Evolutionary conservation across 2,329 filamentous ascomycete genomes (phyloP).

Genomic region (Penicillium brevicompactum): DNA sequence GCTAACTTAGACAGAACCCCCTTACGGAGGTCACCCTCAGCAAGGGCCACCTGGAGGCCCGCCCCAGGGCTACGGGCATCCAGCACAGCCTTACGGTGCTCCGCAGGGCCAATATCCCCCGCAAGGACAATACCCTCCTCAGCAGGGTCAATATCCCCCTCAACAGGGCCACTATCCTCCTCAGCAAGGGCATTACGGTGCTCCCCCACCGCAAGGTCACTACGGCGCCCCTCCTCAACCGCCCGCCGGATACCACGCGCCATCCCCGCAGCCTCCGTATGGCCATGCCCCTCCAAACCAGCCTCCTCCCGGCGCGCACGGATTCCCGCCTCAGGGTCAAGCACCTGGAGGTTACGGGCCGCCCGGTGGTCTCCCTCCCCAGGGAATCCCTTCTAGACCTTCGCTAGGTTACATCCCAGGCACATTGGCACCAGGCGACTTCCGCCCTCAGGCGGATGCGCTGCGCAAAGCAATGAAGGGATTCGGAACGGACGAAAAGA

Average conservation of each 20-base stretch:
- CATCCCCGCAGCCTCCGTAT: conserved; percentile 38
- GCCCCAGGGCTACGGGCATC: conserved; percentile 29
- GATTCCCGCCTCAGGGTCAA: conserved; percentile 34
- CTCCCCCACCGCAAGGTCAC: conserved; percentile 30
- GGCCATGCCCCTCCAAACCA: conserved; percentile 21
- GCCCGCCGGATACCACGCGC: conserved; percentile 13
- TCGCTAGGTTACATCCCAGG: conserved; percentile 74
- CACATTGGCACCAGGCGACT: conserved; percentile 68
- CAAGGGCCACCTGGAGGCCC: conserved; percentile 23
- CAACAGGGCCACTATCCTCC: conserved; percentile 37
- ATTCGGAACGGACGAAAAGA: conserved; percentile 83
- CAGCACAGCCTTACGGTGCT: conserved; percentile 30
- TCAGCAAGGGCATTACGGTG: conserved; percentile 18
- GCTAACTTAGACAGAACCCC: conserved; percentile 22
- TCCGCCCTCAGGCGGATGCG: conserved; percentile 67
- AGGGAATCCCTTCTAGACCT: conserved; percentile 58
- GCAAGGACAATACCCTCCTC: conserved; percentile 40
- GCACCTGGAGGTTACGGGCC: conserved; percentile 28
- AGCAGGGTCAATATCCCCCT: conserved; percentile 26
- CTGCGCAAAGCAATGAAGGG: conserved; percentile 88
- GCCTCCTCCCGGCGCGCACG: conserved; percentile 45
- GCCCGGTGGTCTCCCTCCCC: conserved; percentile 33
- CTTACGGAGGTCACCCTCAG: conserved; percentile 32
- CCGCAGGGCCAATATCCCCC: conserved; percentile 29
- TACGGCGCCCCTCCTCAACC: conserved; percentile 39